These are phyloP conservation scores for Nemania serpens DNA, from an alignment of 2,329 filamentous ascomycete species.

Conservation along the genomic window DNA sequence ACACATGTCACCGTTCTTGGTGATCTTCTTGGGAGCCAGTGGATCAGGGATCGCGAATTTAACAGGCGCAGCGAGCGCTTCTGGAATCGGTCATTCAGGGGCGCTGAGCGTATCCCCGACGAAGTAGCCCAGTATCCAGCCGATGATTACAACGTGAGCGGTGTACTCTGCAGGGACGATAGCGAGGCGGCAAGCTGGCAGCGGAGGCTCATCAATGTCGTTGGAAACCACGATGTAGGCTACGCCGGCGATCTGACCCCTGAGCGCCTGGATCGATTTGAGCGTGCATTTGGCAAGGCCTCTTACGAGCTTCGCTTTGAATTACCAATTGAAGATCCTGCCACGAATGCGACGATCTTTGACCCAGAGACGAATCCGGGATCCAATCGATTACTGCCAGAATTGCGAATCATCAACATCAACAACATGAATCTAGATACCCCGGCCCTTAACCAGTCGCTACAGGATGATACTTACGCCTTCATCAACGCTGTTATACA, in stretches of 20 bases:
- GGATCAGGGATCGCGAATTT: conserved; percentile 89
- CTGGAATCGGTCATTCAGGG: conserved; percentile 80
- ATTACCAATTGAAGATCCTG: conserved; percentile 52
- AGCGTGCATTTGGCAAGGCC: conserved; percentile 79
- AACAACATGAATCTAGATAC: conserved; percentile 95
- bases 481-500: conserved; percentile 75
- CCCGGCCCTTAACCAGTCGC: conserved; percentile 67
- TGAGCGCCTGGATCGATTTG: conserved; percentile 79
- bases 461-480: conserved; percentile 77
- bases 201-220: conserved; percentile 83
- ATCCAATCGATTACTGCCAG: conserved; percentile 60
- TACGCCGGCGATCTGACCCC: conserved; percentile 89
- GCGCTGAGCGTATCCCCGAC: conserved; percentile 66
- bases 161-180: conserved; percentile 52
- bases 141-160: conserved; percentile 55
- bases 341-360: conserved; percentile 48
- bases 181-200: conserved; percentile 65
- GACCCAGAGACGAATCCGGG: conserved; percentile 50
- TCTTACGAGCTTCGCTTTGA: conserved; percentile 88
- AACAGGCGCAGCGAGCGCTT: conserved; percentile 71
- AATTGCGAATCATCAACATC: conserved; percentile 80
- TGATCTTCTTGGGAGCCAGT: conserved; percentile 92
- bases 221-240: conserved; percentile 94
- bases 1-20: conserved; percentile 89
- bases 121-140: conserved; percentile 55